Conservation (phyloP, 2,329 filamentous ascomycete species). For the Ophiostoma himal-ulmi region DNA sequence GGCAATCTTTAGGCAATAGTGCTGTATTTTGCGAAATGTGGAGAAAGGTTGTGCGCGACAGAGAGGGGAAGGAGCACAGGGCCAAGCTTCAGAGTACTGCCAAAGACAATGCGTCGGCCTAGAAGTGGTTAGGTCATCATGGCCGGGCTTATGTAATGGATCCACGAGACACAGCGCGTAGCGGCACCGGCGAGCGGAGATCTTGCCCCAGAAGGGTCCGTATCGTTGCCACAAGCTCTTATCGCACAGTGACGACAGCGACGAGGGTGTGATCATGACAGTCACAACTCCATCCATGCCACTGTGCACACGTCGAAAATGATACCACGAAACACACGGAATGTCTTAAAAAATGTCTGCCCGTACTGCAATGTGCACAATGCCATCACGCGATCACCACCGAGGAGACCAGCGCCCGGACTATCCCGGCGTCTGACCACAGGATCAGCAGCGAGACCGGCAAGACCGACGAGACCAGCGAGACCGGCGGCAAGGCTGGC, state of each 20-base stretch:
- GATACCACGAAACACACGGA: not conserved
- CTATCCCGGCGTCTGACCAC: not conserved
- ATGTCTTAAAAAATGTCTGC: not conserved
- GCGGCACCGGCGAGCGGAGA: constrained; percentile 2
- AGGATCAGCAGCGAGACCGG: not conserved
- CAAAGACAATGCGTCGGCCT: too few relatives aligned
- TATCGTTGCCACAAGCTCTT: not conserved
- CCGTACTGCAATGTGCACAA: constrained; percentile 6
- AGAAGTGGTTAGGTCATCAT: not conserved
- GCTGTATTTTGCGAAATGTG: constrained; percentile 10
- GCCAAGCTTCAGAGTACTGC: not conserved
- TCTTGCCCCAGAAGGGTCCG: not conserved
- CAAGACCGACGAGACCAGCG: not conserved
- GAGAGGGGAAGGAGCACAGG: not conserved
- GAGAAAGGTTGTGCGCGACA: not conserved
- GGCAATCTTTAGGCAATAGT: not conserved
- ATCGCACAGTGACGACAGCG: not conserved
- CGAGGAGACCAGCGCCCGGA: not conserved
- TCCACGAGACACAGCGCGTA: not conserved
- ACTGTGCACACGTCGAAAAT: not conserved
- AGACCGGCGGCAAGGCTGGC: not conserved
- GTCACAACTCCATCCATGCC: not conserved
- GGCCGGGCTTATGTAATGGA: not conserved
- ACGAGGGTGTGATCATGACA: not conserved
- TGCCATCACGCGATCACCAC: not conserved